Percentiles rank a stretch among this genome's conserved stretches.
These are phyloP conservation scores for Cytospora schulzeri DNA, from an alignment of 2,329 filamentous ascomycete genomes.

Conservation along the genomic window DNA sequence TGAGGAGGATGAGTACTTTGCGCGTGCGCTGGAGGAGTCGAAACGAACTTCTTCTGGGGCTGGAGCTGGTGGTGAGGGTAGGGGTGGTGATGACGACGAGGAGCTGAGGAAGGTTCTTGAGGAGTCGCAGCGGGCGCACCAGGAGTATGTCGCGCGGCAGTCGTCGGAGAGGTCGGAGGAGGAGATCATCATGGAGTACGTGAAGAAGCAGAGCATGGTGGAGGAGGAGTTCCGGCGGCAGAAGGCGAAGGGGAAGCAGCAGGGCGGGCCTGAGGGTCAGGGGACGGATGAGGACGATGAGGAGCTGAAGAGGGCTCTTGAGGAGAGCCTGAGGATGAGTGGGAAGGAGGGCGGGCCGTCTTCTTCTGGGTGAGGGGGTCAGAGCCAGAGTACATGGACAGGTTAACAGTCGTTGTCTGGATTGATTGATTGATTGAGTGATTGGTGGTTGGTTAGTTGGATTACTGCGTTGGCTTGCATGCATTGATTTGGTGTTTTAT, in stretches of 20 bases:
- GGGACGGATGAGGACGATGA: slow-evolving; percentile 51
- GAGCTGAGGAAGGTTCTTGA: slow-evolving; percentile 51
- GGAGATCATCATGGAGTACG: slow-evolving; percentile 73
- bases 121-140: slow-evolving; percentile 49
- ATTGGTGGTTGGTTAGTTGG: too few species aligned
- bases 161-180: slow-evolving; percentile 58
- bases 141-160: slow-evolving; percentile 43
- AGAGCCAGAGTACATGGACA: too few species aligned
- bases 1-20: slow-evolving; percentile 41
- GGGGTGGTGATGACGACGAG: slow-evolving; percentile 45
- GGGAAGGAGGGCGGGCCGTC: slow-evolving; percentile 33
- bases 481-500: not conserved
- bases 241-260: slow-evolving; percentile 39
- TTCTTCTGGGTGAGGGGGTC: not conserved
- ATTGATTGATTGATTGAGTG: slow-evolving; percentile 6
- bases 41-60: slow-evolving; percentile 30
- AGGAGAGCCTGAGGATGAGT: slow-evolving; percentile 54
- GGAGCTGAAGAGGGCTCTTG: slow-evolving; percentile 57
- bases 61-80: slow-evolving; percentile 31
- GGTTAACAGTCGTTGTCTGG: not conserved
- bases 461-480: not conserved
- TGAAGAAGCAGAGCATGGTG: slow-evolving; percentile 73
- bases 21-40: slow-evolving; percentile 46
- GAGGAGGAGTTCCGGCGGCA: slow-evolving; percentile 59
- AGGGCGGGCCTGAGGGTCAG: slow-evolving; percentile 31